phyloP scores from a whole-genome alignment of 2,329 filamentous ascomycete genomes.

The Fulvia fulva region DNA sequence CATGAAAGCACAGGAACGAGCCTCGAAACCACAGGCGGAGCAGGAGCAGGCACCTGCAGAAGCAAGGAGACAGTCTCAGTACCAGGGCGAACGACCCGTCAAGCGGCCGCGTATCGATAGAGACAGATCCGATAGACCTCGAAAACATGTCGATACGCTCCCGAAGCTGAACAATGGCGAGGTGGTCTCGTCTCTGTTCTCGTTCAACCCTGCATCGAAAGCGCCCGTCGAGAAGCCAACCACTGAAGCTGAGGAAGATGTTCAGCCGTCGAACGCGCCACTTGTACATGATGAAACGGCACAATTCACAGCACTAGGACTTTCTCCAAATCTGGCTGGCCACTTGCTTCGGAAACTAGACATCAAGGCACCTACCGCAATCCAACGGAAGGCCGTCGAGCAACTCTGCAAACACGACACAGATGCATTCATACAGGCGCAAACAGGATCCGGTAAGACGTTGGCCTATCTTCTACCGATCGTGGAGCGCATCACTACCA shows the following conservation, averaged over 20 bases:
- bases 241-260: conserved; percentile 45
- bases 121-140: conserved; percentile 10
- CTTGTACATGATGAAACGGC: conserved; percentile 70
- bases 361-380: conserved; percentile 86
- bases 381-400: conserved; percentile 84
- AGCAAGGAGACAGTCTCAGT: neutral
- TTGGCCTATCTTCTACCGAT: conserved; percentile 92
- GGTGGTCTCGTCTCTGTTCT: conserved; percentile 87
- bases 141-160: conserved; percentile 12
- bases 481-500: conserved; percentile 77
- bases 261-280: conserved; percentile 85
- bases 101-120: conserved; percentile 9
- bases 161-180: conserved; percentile 22
- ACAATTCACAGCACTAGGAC: conserved; percentile 79
- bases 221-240: conserved; percentile 40
- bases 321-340: conserved; percentile 74
- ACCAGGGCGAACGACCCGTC: conserved; percentile 9
- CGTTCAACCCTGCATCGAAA: conserved; percentile 74
- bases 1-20: conserved; percentile 37
- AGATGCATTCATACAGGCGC: conserved; percentile 93
- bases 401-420: conserved; percentile 74
- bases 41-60: neutral
- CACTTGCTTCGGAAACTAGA: conserved; percentile 82
- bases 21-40: neutral
- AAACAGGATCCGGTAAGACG: conserved; percentile 97